Evolutionary conservation across 2,329 filamentous ascomycete genomes (phyloP), one percentile per base, ranked within the genome.

Genomic region (Seiridium cupressi): DNA sequence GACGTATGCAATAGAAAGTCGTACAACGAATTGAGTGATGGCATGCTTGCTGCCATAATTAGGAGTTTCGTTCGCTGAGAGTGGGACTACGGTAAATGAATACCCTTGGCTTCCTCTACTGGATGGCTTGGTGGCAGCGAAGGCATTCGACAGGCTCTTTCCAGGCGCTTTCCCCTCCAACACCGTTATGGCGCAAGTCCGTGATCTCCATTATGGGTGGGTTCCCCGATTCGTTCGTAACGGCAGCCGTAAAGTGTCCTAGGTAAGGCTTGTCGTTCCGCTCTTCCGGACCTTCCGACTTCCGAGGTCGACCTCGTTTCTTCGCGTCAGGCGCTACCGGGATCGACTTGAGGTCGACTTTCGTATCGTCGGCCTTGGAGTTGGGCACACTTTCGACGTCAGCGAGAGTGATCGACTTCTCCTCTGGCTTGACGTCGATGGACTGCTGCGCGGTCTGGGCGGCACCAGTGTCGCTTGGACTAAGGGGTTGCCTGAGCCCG

Each of bases 111-210:
- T 60, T 62, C 8, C 61, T 68, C 2, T 53, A 53, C 18, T 81
- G 77, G 60, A 85, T 80, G 48, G 72, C 71, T n/a, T 73, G 66
- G 31, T 73, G 73, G 66, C 84, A 87, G 46, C 83, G 66, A 42
- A 86, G 74, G 62, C 84, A 87, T 53, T 74, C 70, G 38, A 81
- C 69, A 3, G 76, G 76, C 67, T 86, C 82, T 9, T 75, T 79
- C 84, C 84, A 87, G 8, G 72, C 74, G 69, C 81, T 84, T 38
- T 79, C 78, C 2, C 82, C 82, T 8, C 78, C 81, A 2, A 69
- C 69, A 5, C 85, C 72, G 8, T 75, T 73, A 36, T 77, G 68
- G 51, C 84, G 77, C 51, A 85, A 70, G 64, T 86, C 84, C 34
- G 70, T 77, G 55, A 86, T 79, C 63, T 84, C 80, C 55, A 85